Base-by-base conservation (phyloP, 768 basidiomycete species). In the Tricholoma furcatifolium region DNA sequence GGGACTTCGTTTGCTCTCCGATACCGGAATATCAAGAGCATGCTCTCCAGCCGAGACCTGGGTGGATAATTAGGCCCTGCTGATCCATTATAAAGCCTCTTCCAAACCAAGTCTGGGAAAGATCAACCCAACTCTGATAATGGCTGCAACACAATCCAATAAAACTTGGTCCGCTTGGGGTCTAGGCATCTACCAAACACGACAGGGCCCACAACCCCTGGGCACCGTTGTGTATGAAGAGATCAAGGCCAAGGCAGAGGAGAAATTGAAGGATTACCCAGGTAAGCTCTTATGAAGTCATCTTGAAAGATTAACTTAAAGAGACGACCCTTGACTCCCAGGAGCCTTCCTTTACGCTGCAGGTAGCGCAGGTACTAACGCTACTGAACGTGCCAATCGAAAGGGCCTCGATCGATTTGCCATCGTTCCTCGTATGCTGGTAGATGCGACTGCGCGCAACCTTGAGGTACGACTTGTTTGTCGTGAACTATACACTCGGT, bases 381-480 rank as follows among this genome's bases (percentile, higher is more conserved):
- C 77, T 24, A 94, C 93, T 1, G 80, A 87, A 63, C 72, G 65
- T 9, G 82, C 80, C 45, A 94, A 95, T 61, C 74, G 74, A 31
- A 75, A 70, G 36, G 85, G 82, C 2, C 76, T 93, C 49, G 73
- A 81, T 20, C 81, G 75, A 50, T 92, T 79, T 75, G 80, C 79
- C 32, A 87, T 95, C 64, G 73, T 93, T n/a, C 91, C 91, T 2
- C 80, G 85, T 6, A 90, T 91, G 88, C 78, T 92, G 30, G 75
- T 82, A 17, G 73, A 84, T 56, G 79, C 79, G 0, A 81, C 81
- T 4, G 64, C 69, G 17, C 79, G 88, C 18, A 80, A 65, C 43
- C 63, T 93, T 27, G 79, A 86, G 59, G 90, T 86, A 60, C 46
- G 73, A 55, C 9, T 36, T 17, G 30, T 21, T 21, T 6, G 27